Evolutionary conservation across 345 rosid genomes (phyloP).

Genomic region (Citrus maxima): DNA sequence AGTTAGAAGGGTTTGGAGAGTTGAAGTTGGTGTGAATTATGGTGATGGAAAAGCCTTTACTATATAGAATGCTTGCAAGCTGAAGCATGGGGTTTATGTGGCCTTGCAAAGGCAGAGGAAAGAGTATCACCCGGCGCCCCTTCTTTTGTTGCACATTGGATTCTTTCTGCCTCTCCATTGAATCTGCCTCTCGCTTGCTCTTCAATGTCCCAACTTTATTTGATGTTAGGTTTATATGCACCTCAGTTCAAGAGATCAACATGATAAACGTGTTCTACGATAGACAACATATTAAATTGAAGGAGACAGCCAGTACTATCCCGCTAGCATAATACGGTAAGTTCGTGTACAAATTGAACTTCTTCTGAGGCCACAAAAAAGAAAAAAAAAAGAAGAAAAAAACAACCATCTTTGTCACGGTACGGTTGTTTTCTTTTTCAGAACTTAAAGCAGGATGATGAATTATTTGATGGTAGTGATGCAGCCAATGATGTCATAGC

Average conservation of each 20-base stretch:
- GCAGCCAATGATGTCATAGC: not conserved
- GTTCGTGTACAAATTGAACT: not conserved
- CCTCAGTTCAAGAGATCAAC: not conserved
- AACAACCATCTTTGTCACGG: too few species aligned
- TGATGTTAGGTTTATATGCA: not conserved
- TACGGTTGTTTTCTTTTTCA: not conserved
- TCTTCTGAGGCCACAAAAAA: not conserved
- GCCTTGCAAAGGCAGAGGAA: slow-evolving; percentile 58
- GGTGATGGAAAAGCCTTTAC: slow-evolving; percentile 52
- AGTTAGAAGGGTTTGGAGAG: slow-evolving; percentile 41
- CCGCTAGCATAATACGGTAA: not conserved
- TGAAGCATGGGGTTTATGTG: slow-evolving; percentile 65
- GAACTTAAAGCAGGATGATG: not conserved
- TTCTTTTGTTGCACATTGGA: slow-evolving; percentile 20
- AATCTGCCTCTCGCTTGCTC: not conserved
- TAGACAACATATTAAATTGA: not conserved
- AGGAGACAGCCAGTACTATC: not conserved
- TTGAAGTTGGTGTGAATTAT: slow-evolving; percentile 50
- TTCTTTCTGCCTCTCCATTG: slow-evolving; percentile 16
- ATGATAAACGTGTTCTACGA: not conserved
- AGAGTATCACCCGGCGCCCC: slow-evolving; percentile 35
- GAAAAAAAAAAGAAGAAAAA: too few species aligned
- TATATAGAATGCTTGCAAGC: slow-evolving; percentile 49
- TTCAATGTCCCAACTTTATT: not conserved
- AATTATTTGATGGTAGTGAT: not conserved